Percentiles rank a stretch among this genome's conserved stretches.
Evolutionary conservation across 1,284 basidiomycete species (phyloP).

Genomic region (Meripilus lineatus): DNA sequence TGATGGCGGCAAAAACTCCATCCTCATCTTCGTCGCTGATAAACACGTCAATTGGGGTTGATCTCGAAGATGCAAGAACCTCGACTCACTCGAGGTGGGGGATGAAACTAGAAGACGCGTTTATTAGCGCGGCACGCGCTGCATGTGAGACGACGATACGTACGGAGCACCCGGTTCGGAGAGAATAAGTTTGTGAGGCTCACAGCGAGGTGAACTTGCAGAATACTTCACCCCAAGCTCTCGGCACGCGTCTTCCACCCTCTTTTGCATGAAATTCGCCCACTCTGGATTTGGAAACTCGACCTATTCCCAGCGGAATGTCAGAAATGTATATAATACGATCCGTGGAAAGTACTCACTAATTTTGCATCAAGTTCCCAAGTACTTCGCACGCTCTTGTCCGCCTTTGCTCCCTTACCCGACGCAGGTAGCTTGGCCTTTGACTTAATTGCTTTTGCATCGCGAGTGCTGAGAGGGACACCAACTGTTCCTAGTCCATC

Average conservation of each 20-base stretch:
- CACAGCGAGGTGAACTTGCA: slow-evolving; percentile 25
- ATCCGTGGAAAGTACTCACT: slow-evolving; percentile 8
- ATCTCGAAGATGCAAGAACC: not conserved
- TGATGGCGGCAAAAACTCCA: slow-evolving; percentile 42
- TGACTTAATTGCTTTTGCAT: slow-evolving; percentile 31
- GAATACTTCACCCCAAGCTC: slow-evolving; percentile 12
- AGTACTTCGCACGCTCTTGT: slow-evolving; percentile 22
- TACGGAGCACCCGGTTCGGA: slow-evolving; percentile 43
- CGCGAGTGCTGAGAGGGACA: slow-evolving; percentile 33
- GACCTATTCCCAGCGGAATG: slow-evolving; percentile 13
- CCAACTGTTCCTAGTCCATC: slow-evolving; percentile 26
- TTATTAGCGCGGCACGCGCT: too few species aligned
- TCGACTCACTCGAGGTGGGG: slow-evolving; percentile 15
- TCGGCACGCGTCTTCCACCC: slow-evolving; percentile 26
- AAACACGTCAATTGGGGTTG: not conserved
- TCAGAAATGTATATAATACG: not conserved
- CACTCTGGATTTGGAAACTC: slow-evolving; percentile 20
- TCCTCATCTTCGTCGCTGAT: slow-evolving; percentile 33
- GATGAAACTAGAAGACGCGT: slow-evolving; percentile 9
- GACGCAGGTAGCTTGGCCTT: slow-evolving; percentile 31
- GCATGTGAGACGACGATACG: not conserved
- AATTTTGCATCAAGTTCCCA: slow-evolving; percentile 24
- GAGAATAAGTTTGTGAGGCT: slow-evolving; percentile 41
- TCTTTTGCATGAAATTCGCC: slow-evolving; percentile 15
- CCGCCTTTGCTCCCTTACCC: slow-evolving; percentile 21